Base-by-base conservation (phyloP, 495 filamentous ascomycete genomes). In the Penicillium ucsense region DNA sequence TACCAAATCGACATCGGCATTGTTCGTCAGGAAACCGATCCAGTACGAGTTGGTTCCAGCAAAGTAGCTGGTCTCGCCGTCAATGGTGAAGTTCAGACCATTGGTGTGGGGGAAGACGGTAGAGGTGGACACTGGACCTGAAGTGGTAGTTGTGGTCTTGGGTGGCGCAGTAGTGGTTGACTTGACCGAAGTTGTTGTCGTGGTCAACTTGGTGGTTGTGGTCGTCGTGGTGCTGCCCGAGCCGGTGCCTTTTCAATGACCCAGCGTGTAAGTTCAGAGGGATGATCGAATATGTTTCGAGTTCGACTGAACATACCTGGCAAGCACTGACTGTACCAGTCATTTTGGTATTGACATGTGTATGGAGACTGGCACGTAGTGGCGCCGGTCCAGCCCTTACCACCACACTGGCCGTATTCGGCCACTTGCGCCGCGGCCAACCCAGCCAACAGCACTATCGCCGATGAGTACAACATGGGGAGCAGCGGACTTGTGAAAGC, bases 1-100 rank as follows among this genome's bases (percentile, higher is more conserved):
- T n/a, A 72, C 71, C 2, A 70, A 63, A 51, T 85, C 79, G 7
- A 86, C 76, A 56, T 86, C 82, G n/a, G 59, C 64, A 50, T 78
- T 71, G 59, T 77, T 79, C 12, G 69, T 77, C 27, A 86, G 73
- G 67, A 86, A 86, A 11, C 74, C 67, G 51, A 87, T 77, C 83
- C 82, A 89, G 71, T 88, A 89, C 39, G 77, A 66, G 63, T 89
- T 89, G 4, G 81, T 82, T 10, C 85, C 85, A 3, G 81, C 78
- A 57, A 74, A 84, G 63, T 83, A 80, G 48, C 71, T 69, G 4
- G 76, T 79, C 50, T 76, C 54, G 12, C 80, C 80, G 57, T 84
- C 78, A 53, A 86, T 78, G 42, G 64, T 71, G 66, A 86, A 84
- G 32, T 79, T 71, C 6, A 67, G 64, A 0, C 74, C 81, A 3